Evolutionary conservation across 2,329 filamentous ascomycete species (phyloP).

Genomic region (Claviceps humidiphila): DNA sequence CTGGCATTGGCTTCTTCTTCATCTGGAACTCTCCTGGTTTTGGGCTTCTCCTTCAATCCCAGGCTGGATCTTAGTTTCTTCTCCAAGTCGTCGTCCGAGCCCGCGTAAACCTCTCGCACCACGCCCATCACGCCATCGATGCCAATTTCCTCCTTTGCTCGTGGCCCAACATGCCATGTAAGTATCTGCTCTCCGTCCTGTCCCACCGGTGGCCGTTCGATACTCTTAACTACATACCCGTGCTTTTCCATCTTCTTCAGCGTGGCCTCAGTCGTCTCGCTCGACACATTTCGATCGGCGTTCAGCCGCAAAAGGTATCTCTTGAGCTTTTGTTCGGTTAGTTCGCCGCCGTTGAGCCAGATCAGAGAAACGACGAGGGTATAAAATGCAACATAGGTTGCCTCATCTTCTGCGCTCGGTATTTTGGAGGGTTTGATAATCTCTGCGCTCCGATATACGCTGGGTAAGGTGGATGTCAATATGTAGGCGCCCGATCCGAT

Average conservation of each 20-base stretch:
- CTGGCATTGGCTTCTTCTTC: constrained; percentile 5
- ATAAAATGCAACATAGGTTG: constrained; percentile 70
- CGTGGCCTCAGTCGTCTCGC: constrained; percentile 62
- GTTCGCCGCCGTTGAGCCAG: constrained; percentile 54
- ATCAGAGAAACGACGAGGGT: constrained; percentile 70
- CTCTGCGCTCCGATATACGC: constrained; percentile 47
- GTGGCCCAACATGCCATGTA: constrained; percentile 73
- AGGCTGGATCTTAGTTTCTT: constrained; percentile 49
- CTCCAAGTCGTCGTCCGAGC: constrained; percentile 40
- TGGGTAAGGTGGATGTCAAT: constrained; percentile 59
- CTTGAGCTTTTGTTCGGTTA: constrained; percentile 68
- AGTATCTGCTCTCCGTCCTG: constrained; percentile 59
- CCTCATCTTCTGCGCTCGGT: constrained; percentile 54
- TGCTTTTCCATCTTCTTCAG: constrained; percentile 66
- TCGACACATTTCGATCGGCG: constrained; percentile 58
- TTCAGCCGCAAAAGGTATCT: constrained; percentile 65
- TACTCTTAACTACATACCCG: constrained; percentile 65
- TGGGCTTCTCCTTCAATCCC: constrained; percentile 28
- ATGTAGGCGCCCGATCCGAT: constrained; percentile 60
- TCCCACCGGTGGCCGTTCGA: constrained; percentile 43
- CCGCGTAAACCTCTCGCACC: constrained; percentile 47
- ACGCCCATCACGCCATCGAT: constrained; percentile 61
- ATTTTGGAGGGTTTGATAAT: constrained; percentile 58
- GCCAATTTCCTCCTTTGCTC: constrained; percentile 76
- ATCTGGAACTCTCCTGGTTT: constrained; percentile 13